phyloP scores from a whole-genome alignment of 306 rosid genomes.

The Prunus campanulata region DNA sequence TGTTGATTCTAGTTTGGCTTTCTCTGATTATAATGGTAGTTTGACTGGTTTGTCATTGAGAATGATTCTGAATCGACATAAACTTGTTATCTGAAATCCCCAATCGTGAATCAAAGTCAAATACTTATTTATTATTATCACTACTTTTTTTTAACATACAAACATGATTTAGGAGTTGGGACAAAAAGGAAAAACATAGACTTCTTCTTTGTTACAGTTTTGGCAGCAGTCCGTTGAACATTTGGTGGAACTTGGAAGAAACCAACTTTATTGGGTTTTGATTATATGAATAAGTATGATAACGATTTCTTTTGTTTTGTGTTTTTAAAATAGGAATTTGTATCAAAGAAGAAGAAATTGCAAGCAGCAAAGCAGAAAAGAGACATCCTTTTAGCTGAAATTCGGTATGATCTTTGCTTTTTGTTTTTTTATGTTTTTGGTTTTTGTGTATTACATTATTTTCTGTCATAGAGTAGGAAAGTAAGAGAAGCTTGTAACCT shows the following conservation, averaged over 20 bases:
- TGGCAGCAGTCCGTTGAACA: not conserved
- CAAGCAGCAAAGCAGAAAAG: conserved; percentile 21
- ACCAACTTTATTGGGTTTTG: not conserved
- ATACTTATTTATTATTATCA: not conserved
- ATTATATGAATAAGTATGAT: not conserved
- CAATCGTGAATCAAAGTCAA: not conserved
- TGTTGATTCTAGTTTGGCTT: not conserved
- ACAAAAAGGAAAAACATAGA: not conserved
- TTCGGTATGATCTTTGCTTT: conserved; percentile 34
- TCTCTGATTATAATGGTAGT: not conserved
- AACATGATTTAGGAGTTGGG: too few species aligned
- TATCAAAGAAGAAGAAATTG: conserved; percentile 46
- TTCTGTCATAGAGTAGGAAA: not conserved
- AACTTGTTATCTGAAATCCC: not conserved
- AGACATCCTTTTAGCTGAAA: conserved; percentile 47
- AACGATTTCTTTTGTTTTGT: conserved; percentile 1
- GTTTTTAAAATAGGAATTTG: conserved; percentile 43
- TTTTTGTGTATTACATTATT: not conserved
- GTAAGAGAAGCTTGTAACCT: not conserved
- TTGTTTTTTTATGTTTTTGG: not conserved
- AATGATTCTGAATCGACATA: not conserved
- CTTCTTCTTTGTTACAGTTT: not conserved
- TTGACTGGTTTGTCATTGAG: not conserved
- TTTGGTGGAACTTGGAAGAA: not conserved
- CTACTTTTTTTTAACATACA: too few species aligned